Conservation (phyloP, 2,329 filamentous ascomycete genomes). For the Cercospora sp. region DNA sequence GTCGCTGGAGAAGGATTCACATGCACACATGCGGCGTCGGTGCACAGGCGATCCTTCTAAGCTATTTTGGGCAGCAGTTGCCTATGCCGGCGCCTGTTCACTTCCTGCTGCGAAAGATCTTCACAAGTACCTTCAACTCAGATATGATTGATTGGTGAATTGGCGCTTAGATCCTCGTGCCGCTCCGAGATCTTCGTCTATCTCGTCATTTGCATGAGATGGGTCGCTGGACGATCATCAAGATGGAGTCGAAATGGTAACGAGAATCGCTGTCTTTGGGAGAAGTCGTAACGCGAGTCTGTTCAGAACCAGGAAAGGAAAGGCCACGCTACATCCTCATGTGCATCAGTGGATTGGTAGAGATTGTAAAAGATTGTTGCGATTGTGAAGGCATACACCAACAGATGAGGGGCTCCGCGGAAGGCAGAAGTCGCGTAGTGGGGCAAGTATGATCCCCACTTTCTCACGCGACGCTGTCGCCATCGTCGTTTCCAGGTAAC, state of each 20-base stretch:
- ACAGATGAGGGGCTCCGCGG: not conserved
- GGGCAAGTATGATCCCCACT: not conserved
- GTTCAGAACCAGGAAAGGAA: not conserved
- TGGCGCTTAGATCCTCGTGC: not conserved
- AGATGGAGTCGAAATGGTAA: not conserved
- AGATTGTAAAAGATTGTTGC: not conserved
- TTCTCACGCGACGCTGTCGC: not conserved
- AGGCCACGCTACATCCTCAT: not conserved
- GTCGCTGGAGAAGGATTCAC: not conserved
- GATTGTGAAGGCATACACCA: not conserved
- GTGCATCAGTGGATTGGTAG: too few species aligned
- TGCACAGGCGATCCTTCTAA: not conserved
- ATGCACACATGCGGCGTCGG: not conserved
- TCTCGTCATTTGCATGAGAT: not conserved
- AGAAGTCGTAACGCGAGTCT: not conserved
- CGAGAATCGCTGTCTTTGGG: not conserved
- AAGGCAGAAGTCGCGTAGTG: not conserved
- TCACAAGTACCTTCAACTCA: not conserved
- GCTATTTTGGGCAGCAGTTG: not conserved
- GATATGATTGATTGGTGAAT: not conserved
- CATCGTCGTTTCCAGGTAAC: conserved; percentile 1
- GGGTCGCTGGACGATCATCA: not conserved
- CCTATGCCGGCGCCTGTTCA: not conserved
- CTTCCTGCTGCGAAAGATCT: not conserved
- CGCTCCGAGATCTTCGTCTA: not conserved